phyloP scores from a whole-genome alignment of 495 filamentous ascomycete species.

The Podospora tetraspora region DNA sequence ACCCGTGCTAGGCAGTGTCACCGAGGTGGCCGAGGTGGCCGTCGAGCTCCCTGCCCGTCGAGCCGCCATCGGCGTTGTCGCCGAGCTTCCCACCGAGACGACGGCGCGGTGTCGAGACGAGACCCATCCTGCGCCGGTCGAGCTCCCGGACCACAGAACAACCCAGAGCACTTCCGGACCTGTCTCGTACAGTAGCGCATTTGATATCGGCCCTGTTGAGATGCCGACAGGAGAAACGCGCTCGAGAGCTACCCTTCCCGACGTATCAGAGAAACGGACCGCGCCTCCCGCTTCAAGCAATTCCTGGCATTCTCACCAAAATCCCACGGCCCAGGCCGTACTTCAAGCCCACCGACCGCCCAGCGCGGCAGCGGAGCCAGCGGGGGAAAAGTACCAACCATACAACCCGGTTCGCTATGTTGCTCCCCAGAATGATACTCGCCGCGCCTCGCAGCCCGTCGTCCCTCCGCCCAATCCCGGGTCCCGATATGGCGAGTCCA shows the following conservation, averaged over 20 bases:
- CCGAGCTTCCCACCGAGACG: constrained; percentile 38
- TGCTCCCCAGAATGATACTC: constrained; percentile 10
- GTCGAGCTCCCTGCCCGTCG: background rate
- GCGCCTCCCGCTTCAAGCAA: background rate
- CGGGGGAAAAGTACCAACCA: constrained; percentile 26
- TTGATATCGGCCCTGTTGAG: constrained; percentile 34
- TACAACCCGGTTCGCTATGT: constrained; percentile 27
- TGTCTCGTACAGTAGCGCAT: constrained; percentile 16
- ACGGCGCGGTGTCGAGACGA: constrained; percentile 33
- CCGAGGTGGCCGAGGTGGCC: background rate
- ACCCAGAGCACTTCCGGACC: constrained; percentile 17
- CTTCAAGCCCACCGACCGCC: background rate
- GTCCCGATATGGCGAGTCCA: constrained; percentile 2
- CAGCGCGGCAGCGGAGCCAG: background rate
- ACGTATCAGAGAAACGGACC: background rate
- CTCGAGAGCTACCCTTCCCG: background rate
- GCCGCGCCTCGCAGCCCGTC: constrained; percentile 13
- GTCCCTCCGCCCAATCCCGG: background rate
- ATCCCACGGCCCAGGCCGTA: background rate
- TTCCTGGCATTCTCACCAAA: background rate
- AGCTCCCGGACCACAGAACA: constrained; percentile 31
- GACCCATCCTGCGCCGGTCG: constrained; percentile 39
- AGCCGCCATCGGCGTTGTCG: constrained; percentile 39
- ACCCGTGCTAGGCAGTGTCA: background rate
- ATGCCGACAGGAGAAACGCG: constrained; percentile 12